phyloP scores from a whole-genome alignment of 179 eudicot species.

The Camellia oleifera region DNA sequence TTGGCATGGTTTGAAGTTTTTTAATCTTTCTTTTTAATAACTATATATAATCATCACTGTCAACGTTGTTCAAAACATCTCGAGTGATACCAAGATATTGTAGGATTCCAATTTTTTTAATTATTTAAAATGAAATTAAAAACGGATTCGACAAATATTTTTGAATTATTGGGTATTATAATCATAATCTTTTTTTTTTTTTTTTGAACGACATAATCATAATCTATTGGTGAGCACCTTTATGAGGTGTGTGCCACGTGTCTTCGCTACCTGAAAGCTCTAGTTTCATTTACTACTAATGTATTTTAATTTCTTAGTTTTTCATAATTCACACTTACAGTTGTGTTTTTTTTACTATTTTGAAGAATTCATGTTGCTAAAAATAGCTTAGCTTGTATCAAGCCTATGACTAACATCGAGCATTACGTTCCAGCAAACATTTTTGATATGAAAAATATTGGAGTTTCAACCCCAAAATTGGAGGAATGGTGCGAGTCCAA shows the following conservation, averaged over 20 bases:
- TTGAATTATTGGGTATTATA: too few species aligned
- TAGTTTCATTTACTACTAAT: too few species aligned
- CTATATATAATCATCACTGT: not conserved
- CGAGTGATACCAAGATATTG: not conserved
- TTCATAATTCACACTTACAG: not conserved
- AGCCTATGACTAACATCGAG: slow-evolving; percentile 21
- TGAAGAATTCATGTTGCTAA: not conserved
- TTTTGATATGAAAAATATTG: slow-evolving; percentile 74
- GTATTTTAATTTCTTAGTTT: not conserved
- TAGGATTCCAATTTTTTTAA: not conserved
- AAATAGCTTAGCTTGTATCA: not conserved
- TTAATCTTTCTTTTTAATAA: not conserved
- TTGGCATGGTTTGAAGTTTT: not conserved
- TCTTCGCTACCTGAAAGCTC: not conserved
- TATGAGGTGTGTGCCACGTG: not conserved
- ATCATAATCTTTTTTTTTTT: too few species aligned
- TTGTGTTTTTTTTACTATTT: too few species aligned
- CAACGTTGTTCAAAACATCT: not conserved
- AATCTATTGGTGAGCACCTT: not conserved
- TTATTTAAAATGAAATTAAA: not conserved
- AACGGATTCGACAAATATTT: too few species aligned
- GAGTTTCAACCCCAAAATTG: slow-evolving; percentile 71
- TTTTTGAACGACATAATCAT: not conserved
- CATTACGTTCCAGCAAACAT: slow-evolving; percentile 54
- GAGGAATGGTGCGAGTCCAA: slow-evolving; percentile 48